Evolutionary conservation across 1,139 yeast genomes (phyloP).

Genomic region (Kurtzmaniella quercitrusa): DNA sequence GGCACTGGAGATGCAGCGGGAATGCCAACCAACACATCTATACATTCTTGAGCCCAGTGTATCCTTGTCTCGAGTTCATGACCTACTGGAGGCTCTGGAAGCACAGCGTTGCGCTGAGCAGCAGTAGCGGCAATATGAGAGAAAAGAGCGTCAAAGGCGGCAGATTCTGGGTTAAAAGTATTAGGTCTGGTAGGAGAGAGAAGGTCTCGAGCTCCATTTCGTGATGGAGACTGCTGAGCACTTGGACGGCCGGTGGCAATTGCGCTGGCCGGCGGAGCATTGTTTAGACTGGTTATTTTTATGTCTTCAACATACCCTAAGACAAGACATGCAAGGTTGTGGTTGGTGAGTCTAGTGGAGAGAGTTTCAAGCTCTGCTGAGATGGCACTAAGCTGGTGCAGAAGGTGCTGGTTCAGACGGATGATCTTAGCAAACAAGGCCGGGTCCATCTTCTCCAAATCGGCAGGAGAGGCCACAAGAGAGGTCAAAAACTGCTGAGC

Average conservation of each 20-base stretch:
- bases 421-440: slow-evolving; percentile 27
- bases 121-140: slow-evolving; percentile 53
- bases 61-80: slow-evolving; percentile 27
- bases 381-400: slow-evolving; percentile 25
- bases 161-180: slow-evolving; percentile 3
- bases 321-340: slow-evolving; percentile 41
- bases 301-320: slow-evolving; percentile 47
- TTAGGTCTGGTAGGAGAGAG: slow-evolving; percentile 1
- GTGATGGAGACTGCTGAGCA: slow-evolving; percentile 3
- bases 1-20: neutral
- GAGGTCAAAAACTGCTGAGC: slow-evolving; percentile 34
- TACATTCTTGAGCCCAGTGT: slow-evolving; percentile 53
- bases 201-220: neutral
- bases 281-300: slow-evolving; percentile 16
- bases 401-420: slow-evolving; percentile 31
- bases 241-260: slow-evolving; percentile 1
- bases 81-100: slow-evolving; percentile 43
- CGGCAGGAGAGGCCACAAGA: slow-evolving; percentile 17
- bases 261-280: neutral
- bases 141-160: slow-evolving; percentile 42
- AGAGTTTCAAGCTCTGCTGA: slow-evolving; percentile 29
- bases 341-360: slow-evolving; percentile 28
- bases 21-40: slow-evolving; percentile 31
- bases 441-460: slow-evolving; percentile 20
- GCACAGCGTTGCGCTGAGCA: slow-evolving; percentile 42